A percentile compares a stretch with the other conserved stretches of the same genome.
These are phyloP conservation scores for Starmerella floricola DNA, from an alignment of 805 yeast genomes.

Conservation along the genomic window DNA sequence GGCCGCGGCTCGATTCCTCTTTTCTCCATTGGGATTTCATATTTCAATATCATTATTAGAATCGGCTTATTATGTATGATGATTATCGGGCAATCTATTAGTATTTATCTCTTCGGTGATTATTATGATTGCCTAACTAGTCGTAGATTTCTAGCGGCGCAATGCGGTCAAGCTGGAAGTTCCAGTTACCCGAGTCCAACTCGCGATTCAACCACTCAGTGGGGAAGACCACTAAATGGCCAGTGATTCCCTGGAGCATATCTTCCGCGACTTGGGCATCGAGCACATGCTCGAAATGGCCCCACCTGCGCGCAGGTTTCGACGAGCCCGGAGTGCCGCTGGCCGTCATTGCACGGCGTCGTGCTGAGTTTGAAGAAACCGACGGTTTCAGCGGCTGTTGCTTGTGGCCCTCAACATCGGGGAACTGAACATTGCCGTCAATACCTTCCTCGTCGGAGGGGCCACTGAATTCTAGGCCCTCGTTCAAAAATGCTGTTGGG, in stretches of 20 bases:
- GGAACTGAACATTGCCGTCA: neutral
- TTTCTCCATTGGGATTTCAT: too few species aligned
- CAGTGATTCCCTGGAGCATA: conserved; percentile 59
- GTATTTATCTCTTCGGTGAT: too few species aligned
- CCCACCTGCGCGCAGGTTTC: conserved; percentile 21
- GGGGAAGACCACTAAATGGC: conserved; percentile 86
- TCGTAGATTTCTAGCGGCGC: conserved; percentile 94
- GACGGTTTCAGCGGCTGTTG: conserved; percentile 1
- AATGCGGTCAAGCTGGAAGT: conserved; percentile 79
- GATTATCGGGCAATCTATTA: too few species aligned
- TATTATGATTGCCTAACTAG: too few species aligned
- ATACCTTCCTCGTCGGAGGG: neutral
- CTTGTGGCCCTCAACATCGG: neutral
- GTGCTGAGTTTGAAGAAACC: conserved; percentile 5
- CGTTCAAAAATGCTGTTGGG: neutral
- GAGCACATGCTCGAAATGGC: conserved; percentile 37
- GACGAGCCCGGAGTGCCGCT: conserved; percentile 11
- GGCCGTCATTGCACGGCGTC: conserved; percentile 5
- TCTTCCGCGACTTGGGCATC: conserved; percentile 69
- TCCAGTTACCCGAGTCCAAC: conserved; percentile 82
- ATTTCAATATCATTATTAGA: too few species aligned
- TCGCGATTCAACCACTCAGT: conserved; percentile 81
- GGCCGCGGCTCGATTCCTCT: too few species aligned
- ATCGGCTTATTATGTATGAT: too few species aligned
- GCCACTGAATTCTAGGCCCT: neutral